phyloP scores from a whole-genome alignment of 306 rosid genomes.

The Corylus avellana region DNA sequence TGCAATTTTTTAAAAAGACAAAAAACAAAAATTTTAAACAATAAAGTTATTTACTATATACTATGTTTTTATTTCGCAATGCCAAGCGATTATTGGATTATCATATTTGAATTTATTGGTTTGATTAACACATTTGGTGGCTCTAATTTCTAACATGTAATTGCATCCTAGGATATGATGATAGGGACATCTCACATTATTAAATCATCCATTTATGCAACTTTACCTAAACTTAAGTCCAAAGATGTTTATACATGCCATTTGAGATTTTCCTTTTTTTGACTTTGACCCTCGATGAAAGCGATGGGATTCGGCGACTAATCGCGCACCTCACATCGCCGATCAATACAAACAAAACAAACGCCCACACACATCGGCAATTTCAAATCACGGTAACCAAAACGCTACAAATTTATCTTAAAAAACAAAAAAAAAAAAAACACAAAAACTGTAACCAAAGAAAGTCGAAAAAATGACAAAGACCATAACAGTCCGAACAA shows the following conservation, averaged over 20 bases:
- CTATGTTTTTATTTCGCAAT: too few species aligned
- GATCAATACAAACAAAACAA: not conserved
- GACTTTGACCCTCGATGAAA: not conserved
- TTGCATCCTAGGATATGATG: not conserved
- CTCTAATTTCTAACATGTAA: too few species aligned
- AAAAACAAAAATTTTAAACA: too few species aligned
- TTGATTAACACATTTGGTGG: too few species aligned
- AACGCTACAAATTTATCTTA: not conserved
- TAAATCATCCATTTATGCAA: constrained; percentile 1
- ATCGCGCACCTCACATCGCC: not conserved
- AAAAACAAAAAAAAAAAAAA: too few species aligned
- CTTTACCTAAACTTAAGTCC: constrained; percentile 4
- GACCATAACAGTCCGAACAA: not conserved
- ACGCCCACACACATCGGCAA: not conserved
- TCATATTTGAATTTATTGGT: too few species aligned
- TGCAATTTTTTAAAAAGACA: too few species aligned
- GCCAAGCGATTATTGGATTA: too few species aligned
- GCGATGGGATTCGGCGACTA: not conserved
- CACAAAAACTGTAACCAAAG: not conserved
- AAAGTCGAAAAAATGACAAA: not conserved
- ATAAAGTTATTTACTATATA: too few species aligned
- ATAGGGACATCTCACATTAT: not conserved
- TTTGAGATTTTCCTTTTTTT: not conserved
- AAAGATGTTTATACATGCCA: not conserved
- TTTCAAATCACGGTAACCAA: not conserved